Base-by-base conservation (phyloP, 2,329 filamentous ascomycete species). In the Pseudogymnoascus sp. region DNA sequence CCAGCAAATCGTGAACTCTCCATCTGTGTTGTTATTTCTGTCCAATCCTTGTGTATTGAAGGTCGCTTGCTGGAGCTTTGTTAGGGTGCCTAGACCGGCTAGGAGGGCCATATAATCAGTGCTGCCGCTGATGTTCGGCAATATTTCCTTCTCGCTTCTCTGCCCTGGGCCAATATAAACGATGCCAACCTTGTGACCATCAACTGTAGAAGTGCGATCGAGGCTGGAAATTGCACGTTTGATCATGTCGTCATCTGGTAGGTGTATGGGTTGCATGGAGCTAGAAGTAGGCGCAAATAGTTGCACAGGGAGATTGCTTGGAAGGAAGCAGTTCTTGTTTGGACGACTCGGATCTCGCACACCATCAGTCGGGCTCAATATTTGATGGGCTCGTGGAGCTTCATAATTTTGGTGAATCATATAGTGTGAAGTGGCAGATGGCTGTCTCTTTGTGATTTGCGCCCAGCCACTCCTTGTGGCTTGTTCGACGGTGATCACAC, bases 11-110 rank as follows among this genome's bases (percentile, higher is more conserved):
- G 93, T 91, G 74, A 89, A 91, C 70, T 93, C 85, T 33, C 95
- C 95, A 74, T 99, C 95, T 1, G 82, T 81, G 70, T 93, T 88
- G 68, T 87, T 83, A 65, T 86, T 82, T 31, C 87, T 85, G 73
- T 97, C 93, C 26, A 99, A 79, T 3, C 95, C 95, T 71, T 97
- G 93, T 0, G 93, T 92, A 71, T 99, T 97, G 78, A 96, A 96
- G 21, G 84, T 89, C 9, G 92, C 90, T 21, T 87, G 90, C 70
- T 92, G 88, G 29, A 99, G 80, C 63, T 84, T 87, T 4, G 92
- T 91, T 63, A 96, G 80, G 3, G 89, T 91, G 17, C 95, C 95
- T 15, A 99, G 80, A 3, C 88, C 87, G 64, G 88, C 86, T 23
- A 99, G 78, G 70, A 99, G 96, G 46, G 90, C 84, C 9, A 91